Evolutionary conservation across 208 protist genomes (phyloP).

Genomic region (Leishmania amazonensis): DNA sequence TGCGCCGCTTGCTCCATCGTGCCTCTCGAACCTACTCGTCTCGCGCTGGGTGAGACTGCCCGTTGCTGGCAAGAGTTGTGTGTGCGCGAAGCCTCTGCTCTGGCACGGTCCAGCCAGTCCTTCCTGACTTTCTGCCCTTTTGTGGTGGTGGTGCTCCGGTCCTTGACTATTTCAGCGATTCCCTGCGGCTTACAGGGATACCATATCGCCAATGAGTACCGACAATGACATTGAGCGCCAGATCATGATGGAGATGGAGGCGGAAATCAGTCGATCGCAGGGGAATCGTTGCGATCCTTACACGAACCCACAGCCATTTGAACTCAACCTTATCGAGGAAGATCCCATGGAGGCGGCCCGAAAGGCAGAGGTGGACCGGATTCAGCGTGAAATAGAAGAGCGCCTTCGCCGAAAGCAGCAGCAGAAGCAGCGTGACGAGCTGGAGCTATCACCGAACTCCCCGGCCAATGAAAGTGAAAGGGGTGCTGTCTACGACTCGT

Average conservation of each 20-base stretch:
- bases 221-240: conserved; percentile 70
- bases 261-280: conserved; percentile 50
- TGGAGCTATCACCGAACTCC: conserved; percentile 49
- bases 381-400: conserved; percentile 57
- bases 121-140: not conserved
- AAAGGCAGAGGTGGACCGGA: conserved; percentile 39
- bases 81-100: not conserved
- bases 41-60: no score
- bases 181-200: not conserved
- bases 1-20: not conserved
- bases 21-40: not conserved
- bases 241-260: conserved; percentile 86
- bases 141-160: not conserved
- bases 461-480: not conserved
- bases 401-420: conserved; percentile 46
- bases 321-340: conserved; percentile 50
- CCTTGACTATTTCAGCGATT: not conserved
- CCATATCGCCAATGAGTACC: conserved; percentile 29
- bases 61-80: not conserved
- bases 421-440: conserved; percentile 39
- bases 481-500: not conserved
- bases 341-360: conserved; percentile 15
- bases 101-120: not conserved
- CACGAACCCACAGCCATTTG: conserved; percentile 35
- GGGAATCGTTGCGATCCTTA: conserved; percentile 13